Percentiles rank a stretch among this genome's conserved stretches.
These are phyloP conservation scores for Scheffersomyces coipomensis DNA, from an alignment of 805 yeast genomes.

Conservation along the genomic window DNA sequence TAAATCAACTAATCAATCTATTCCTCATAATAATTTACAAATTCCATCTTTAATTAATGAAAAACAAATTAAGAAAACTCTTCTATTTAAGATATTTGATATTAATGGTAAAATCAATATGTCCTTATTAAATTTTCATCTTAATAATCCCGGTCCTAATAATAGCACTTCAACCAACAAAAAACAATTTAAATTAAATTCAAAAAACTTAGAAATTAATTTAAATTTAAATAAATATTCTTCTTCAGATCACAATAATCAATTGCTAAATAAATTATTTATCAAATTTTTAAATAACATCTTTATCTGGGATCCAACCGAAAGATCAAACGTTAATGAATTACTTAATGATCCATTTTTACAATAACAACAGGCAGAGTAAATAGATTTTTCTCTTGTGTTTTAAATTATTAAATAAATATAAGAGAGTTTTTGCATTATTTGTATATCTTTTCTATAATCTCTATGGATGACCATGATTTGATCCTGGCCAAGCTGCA, in stretches of 20 bases:
- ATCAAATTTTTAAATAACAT: conserved; percentile 25
- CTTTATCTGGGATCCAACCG: conserved; percentile 39
- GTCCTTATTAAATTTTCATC: conserved; percentile 25
- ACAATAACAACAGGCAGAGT: no score
- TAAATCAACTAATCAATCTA: conserved; percentile 9
- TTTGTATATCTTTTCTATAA: no score
- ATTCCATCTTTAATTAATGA: conserved; percentile 22
- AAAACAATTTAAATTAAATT: conserved; percentile 24
- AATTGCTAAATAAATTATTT: conserved; percentile 14
- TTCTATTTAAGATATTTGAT: conserved; percentile 38
- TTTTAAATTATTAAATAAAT: no score
- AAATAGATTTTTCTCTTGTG: no score
- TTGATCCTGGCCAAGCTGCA: conserved; percentile 66
- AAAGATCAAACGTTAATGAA: conserved; percentile 23
- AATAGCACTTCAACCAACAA: conserved; percentile 9
- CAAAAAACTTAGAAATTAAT: conserved; percentile 28
- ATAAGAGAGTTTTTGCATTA: no score
- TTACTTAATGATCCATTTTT: conserved; percentile 25
- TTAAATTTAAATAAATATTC: conserved; percentile 17
- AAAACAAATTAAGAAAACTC: conserved; percentile 28
- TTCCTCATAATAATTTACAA: conserved; percentile 5
- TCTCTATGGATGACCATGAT: conserved; percentile 59
- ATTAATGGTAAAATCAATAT: conserved; percentile 37
- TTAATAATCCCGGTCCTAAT: conserved; percentile 7
- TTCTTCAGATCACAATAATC: no score